Base-by-base conservation (phyloP, 78 protist species). In the Dictyostelium citrinum region DNA sequence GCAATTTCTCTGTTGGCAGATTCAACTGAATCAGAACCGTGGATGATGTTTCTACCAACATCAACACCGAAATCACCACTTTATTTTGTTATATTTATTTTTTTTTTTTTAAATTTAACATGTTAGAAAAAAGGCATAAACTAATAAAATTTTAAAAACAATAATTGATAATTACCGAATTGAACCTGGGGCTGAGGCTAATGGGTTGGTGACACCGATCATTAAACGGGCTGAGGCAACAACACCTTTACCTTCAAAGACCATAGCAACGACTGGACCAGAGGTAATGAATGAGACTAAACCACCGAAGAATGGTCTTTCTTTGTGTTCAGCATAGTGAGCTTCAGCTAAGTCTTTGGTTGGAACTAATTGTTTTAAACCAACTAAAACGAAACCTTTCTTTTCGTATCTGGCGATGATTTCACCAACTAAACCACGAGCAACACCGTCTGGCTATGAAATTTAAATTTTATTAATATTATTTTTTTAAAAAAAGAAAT, bases 241-340 rank as follows among this genome's bases (percentile, higher is more conserved):
- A 72, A 92, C 97, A 83, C 95, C 97, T 82, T 90, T 68, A 49
- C 98, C 99, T 83, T 96, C 97, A 96, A 92, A 95, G 64, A 90
- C 97, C 96, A 97, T 67, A 58, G 98, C 98, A 35, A 97, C 97
- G 70, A 98, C 97, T 22, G 97, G 97, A 79, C 98, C 98, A 24
- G 96, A 91, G 79, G 98, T 72, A 41, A 97, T 39, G 84, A 61
- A 96, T 68, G 78, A 41, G 79, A 77, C 74, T 41, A 97, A 83
- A 64, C 82, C 95, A 55, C 55, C 24, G 82, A 93, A 97, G 96
- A 97, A 97, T 83, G 97, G 97, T 61, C 81, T 71, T 80, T 55
- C 43, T 51, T 22, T 43, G 81, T 64, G 97, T 46, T 93, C 98
- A 61, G 43, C 91, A 92, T 97, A 97, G 96, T 97, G 98, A 24